Base-by-base conservation (phyloP, 2,329 filamentous ascomycete genomes). In the Ophiocordyceps camponoti-leonardi region DNA sequence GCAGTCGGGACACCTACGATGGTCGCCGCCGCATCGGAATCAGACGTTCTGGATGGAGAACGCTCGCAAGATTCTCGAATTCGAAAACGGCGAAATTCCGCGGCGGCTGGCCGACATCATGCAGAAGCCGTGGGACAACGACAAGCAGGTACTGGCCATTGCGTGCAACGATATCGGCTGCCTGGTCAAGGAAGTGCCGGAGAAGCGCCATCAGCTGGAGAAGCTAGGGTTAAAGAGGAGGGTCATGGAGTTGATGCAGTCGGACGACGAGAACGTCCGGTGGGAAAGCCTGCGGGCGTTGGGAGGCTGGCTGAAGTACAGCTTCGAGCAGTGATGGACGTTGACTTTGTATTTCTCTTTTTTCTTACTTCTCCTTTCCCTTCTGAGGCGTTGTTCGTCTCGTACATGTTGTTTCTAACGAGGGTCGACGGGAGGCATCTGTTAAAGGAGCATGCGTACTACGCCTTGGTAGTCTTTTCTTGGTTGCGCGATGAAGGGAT, bases 241-340 rank as follows among this genome's bases (percentile, higher is more conserved):
- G 52, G 81, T 94, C 49, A 94, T 95, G 87, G 84, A 87, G 66
- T 70, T 95, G 57, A 95, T 95, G 88, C 80, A 78, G 56, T 86
- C 93, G 58, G 73, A 79, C 48, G 86, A 94, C 56, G 87, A 94
- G 67, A 81, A 78, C 48, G 86, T 95, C 42, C 73, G 88, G 58
- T 95, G 87, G 86, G 88, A 95, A 69, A 92, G 85, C 63, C 66
- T 95, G 66, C 78, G 83, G 56, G 87, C 88, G 16, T 77, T 95
- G 39, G 75, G 74, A 19, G 72, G 73, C 18, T 79, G 75, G 75
- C 61, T 79, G 56, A 77, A 77, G 67, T 79, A 78, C 55, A 78
- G 72, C 61, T 77, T 79, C 53, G 74, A 78, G 52, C 54, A 60
- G 50, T 52, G 51, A 49, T 55, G 54, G 49, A n/a, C n/a, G n/a